Evolutionary conservation across 331 rosid genomes (phyloP), one percentile per base, ranked within the genome.

Genomic region (Phaseolus coccineus): DNA sequence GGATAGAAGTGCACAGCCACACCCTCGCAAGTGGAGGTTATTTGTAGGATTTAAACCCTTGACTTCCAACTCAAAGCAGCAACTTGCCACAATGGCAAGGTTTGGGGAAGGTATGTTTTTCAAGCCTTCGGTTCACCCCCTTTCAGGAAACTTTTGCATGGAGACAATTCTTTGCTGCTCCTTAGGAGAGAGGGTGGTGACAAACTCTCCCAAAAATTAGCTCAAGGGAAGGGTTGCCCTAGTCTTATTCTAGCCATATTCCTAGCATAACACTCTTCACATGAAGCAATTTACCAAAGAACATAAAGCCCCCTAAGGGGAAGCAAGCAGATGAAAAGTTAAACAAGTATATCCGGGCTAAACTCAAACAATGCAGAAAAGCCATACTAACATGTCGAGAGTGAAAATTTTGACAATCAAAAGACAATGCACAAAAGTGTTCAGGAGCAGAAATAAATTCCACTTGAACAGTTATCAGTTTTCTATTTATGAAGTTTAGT

Each of bases 51-150:
- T 35, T 63, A 24, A 16, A 40, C 46, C 46, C 46, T 6, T 8
- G 7, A 40, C 11, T 40, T 40, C 46, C 46, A 40, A 8, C 11
- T 40, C 46, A 63, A 6, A 1, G 24, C 40, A 59, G 66, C 19
- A 59, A 28, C 39, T 8, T 40, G 11, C 12, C 11, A 7, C 2
- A 7, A 40, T 40, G 39, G 11, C 11, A 40, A 40, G 46, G 44
- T 2, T 40, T 40, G 11, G 11, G 0, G 77, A 31, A 55, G 42
- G 46, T 6, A n/a, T 53, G 1, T 57, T n/a, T 57, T 73, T 73
- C 79, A 58, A 27, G 69, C 40, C 42, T 58, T 58, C 28, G 8
- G 68, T 37, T 22, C 12, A 51, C 52, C 53, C 24, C 24, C 77
- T 22, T 55, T 22, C 8, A 71, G 50, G 35, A 52, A 48, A 71